Base-by-base conservation (phyloP, 345 rosid genomes). In the Clausena lansium region DNA sequence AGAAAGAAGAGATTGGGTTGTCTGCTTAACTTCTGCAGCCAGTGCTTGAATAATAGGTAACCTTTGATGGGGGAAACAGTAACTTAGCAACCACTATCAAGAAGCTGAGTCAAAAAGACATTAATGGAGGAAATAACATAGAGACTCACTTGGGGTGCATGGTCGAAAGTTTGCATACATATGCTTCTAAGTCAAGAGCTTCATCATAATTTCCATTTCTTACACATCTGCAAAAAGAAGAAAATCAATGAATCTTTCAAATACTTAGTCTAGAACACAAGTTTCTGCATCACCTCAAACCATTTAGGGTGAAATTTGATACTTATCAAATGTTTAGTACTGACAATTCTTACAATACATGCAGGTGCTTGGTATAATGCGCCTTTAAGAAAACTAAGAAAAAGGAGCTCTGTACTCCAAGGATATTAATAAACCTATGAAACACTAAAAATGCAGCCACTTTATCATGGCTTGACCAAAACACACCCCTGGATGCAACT, bases 151-250 rank as follows among this genome's bases (percentile, higher is more conserved):
- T 92, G 75, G 99, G 95, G 85, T 94, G 99, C 98, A 96, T 89
- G 33, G 98, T 92, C 15, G 92, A 88, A 71, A 96, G 98, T 83
- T 94, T 96, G 50, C 88, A 84, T 55, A 94, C 97, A 84, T 86
- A 96, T 71, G 98, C 97, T 88, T 96, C 99, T 77, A 94, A 83
- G 80, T 96, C 97, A 82, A 96, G 97, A 85, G 99, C 98, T 83
- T 92, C 98, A 57, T 96, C 99, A 86, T 88, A 96, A 80, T 96
- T 94, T 71, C 99, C 99, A 80, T 94, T 96, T 76, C 98, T 87
- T 75, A 92, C 98, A 78, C 98, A 96, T 80, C 99, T 96, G 89
- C 84, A 78, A 69, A 75, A 80, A 57, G 59, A 84, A 50, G 59
- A n/a, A 70, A 78, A 67, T n/a, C 22, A 76, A 57, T 15, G 32